These are phyloP conservation scores for Astrephomene gubernaculifera DNA, from an alignment of 139 green algal species.

Conservation along the genomic window DNA sequence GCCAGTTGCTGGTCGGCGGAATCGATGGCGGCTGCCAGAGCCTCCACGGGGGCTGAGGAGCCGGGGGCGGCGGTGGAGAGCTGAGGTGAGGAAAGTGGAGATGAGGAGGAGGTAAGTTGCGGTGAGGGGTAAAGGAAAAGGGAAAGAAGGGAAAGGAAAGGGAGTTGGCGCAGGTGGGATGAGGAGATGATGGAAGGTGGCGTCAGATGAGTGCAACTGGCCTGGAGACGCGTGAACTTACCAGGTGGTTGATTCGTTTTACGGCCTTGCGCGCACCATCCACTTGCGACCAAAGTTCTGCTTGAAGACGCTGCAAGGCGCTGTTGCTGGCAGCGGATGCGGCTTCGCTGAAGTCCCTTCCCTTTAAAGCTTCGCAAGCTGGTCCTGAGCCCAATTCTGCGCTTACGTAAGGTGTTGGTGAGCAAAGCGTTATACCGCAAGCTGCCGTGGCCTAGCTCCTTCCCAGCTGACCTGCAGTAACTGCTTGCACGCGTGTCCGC, in stretches of 20 bases:
- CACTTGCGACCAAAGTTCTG: conserved; percentile 2
- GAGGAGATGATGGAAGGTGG: not conserved
- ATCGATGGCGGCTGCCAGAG: conserved; percentile 32
- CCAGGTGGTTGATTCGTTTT: not conserved
- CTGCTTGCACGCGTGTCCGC: not conserved
- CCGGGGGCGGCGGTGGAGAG: conserved; percentile 2
- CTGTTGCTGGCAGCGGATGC: not conserved
- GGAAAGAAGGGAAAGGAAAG: not conserved
- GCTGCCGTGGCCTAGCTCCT: too few species aligned
- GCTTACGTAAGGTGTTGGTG: not conserved
- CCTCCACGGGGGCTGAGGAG: not conserved
- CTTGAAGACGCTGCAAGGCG: not conserved
- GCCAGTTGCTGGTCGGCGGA: conserved; percentile 3
- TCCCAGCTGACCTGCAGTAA: conserved; percentile 8
- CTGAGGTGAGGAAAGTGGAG: conserved; percentile 7
- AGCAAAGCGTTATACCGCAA: too few species aligned
- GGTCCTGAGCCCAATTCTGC: not conserved
- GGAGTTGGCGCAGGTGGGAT: not conserved
- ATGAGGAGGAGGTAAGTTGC: not conserved
- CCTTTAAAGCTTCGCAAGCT: not conserved
- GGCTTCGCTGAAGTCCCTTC: not conserved
- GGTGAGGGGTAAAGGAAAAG: not conserved
- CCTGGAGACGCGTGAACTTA: not conserved
- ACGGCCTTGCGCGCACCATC: not conserved
- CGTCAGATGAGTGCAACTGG: not conserved